These are phyloP conservation scores for Arthroderma sp. DNA, from an alignment of 2,329 filamentous ascomycete species.

Conservation along the genomic window DNA sequence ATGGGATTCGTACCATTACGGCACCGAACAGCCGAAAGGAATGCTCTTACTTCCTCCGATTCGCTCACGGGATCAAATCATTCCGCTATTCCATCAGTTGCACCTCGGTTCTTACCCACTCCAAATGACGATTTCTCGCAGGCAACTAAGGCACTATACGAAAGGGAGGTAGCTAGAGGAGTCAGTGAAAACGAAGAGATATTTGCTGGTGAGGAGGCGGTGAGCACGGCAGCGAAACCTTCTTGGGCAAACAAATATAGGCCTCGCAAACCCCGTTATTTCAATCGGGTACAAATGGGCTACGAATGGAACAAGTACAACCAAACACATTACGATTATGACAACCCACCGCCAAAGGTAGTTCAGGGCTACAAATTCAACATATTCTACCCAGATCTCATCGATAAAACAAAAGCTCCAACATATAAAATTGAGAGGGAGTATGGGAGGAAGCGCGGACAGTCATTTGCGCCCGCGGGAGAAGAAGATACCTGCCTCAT, in stretches of 20 bases:
- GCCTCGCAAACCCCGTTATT: slow-evolving; percentile 86
- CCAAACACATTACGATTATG: slow-evolving; percentile 97
- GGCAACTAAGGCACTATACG: slow-evolving; percentile 77
- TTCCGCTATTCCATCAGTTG: slow-evolving; percentile 34
- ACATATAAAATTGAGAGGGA: slow-evolving; percentile 94
- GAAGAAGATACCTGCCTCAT: slow-evolving; percentile 97
- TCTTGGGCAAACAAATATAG: slow-evolving; percentile 75
- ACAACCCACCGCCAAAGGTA: slow-evolving; percentile 93
- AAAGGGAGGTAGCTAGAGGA: slow-evolving; percentile 81
- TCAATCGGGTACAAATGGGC: slow-evolving; percentile 96
- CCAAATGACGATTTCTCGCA: slow-evolving; percentile 71
- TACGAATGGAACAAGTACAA: slow-evolving; percentile 99
- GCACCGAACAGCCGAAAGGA: slow-evolving; percentile 28
- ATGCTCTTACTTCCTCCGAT: slow-evolving; percentile 17
- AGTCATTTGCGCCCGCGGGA: slow-evolving; percentile 84
- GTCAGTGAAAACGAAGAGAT: slow-evolving; percentile 92
- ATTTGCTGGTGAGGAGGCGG: slow-evolving; percentile 76
- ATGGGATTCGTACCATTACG: slow-evolving; percentile 55
- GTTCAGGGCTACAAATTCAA: slow-evolving; percentile 99
- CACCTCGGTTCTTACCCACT: slow-evolving; percentile 55
- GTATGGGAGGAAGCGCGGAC: slow-evolving; percentile 72
- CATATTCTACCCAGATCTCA: slow-evolving; percentile 94
- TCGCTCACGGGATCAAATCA: slow-evolving; percentile 28
- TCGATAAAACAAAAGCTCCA: slow-evolving; percentile 86
- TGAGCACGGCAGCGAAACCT: slow-evolving; percentile 51